phyloP scores from a whole-genome alignment of 2,329 filamentous ascomycete genomes.

The Sarocladiaceae sp. region DNA sequence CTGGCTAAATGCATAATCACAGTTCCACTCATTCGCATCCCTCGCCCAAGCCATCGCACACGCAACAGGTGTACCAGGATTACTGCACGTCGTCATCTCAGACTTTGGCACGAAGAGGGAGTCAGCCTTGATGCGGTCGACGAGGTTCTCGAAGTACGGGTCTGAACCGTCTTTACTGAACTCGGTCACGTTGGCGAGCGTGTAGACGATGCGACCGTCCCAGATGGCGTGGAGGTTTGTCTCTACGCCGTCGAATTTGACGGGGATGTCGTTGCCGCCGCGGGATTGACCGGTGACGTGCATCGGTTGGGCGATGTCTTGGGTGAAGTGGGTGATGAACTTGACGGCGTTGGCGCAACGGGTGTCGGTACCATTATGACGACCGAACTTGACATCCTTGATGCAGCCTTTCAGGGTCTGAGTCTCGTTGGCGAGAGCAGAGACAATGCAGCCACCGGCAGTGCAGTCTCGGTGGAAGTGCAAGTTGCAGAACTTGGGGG shows the following conservation, averaged over 20 bases:
- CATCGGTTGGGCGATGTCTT: constrained; percentile 6
- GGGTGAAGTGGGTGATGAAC: constrained; percentile 10
- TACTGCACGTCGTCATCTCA: constrained; percentile 4
- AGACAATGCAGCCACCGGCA: background rate
- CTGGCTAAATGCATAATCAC: constrained; percentile 5
- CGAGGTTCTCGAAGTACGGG: constrained; percentile 8
- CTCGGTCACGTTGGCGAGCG: constrained; percentile 3
- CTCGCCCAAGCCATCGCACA: constrained; percentile 2
- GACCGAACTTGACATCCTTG: constrained; percentile 7
- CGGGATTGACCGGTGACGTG: constrained; percentile 7
- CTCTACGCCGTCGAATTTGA: constrained; percentile 4
- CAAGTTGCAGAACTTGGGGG: constrained; percentile 4
- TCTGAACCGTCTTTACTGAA: background rate
- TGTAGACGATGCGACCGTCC: constrained; percentile 9
- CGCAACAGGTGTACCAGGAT: background rate
- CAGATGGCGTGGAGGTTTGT: constrained; percentile 9
- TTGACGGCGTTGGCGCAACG: constrained; percentile 8
- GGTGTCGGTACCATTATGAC: background rate
- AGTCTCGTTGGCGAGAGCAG: constrained; percentile 2
- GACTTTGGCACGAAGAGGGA: constrained; percentile 4
- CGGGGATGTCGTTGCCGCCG: background rate
- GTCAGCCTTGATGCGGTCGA: constrained; percentile 3
- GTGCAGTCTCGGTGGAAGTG: constrained; percentile 5
- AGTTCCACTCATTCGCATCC: constrained; percentile 7
- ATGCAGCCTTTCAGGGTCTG: constrained; percentile 6